Base-by-base conservation (phyloP, 495 filamentous ascomycete genomes). In the Trichocladium uniseriatum region DNA sequence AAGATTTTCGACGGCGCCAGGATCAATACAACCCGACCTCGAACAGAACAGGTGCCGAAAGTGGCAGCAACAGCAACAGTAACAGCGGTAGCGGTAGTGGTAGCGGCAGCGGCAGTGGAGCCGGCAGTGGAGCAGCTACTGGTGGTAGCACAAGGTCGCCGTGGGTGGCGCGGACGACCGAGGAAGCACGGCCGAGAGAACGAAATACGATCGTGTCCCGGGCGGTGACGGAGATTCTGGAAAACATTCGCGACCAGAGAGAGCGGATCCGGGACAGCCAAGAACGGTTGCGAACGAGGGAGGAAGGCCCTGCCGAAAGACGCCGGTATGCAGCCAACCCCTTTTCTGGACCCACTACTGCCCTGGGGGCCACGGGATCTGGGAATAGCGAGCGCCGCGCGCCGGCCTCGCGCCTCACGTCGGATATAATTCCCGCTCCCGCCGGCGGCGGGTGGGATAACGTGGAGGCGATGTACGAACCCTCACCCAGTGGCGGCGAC, bases 1-100 rank as follows among this genome's bases (percentile, higher is more conserved):
- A 71, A 36, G 62, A 64, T 29, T 64, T 69, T 34, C 73, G 74
- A 15, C 67, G 69, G 9, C 69, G 72, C 18, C 62, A 72, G 35
- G 72, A 76, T 37, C 48, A 54, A 45, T 51, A 56, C 50, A 49
- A 40, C 22, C 37, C 44, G 0, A 37, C 13, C 22, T 18, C 45
- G 48, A 53, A 47, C 49, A 53, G 54, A 19, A 21, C 45, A 42
- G 43, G 29, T 45, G 14, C 40, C 1, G 39, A 41, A 10, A 28
- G 9, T 36, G 22, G 15, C 29, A 45, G 34, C 40, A 53, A 22
- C 47, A 41, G 35, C 41, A 39, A 22, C 45, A 41, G 11, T 16
- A 46, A 15, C 38, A 47, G 20, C 41, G 39, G 22, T 39, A 35
- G 38, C 16, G 27, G 24, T 13, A 38, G 37, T 19, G 46, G 24